These are phyloP conservation scores for Backusella sp. DNA, from an alignment of 192 early-diverging fungal species.

Conservation along the genomic window DNA sequence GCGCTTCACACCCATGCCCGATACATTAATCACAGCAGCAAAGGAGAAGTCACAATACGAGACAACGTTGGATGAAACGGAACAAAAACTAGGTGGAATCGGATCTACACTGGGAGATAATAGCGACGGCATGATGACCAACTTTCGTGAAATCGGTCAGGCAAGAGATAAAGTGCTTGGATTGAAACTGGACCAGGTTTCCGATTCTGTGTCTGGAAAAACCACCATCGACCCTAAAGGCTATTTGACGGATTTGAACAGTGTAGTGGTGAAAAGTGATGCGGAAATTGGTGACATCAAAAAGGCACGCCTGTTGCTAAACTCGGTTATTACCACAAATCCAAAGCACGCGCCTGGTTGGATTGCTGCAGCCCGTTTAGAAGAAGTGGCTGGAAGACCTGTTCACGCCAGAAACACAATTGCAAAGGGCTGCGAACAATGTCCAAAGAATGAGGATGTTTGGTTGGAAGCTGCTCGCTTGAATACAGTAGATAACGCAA, in stretches of 20 bases:
- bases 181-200: constrained; percentile 87
- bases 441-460: constrained; percentile 91
- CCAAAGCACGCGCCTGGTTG: constrained; percentile 97
- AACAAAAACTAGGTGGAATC: constrained; percentile 60
- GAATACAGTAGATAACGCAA: constrained; percentile 81
- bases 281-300: constrained; percentile 89
- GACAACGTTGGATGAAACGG: constrained; percentile 61
- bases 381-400: constrained; percentile 88
- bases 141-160: constrained; percentile 91
- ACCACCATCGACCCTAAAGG: constrained; percentile 94
- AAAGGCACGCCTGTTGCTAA: constrained; percentile 83
- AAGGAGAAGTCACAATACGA: constrained; percentile 52
- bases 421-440: constrained; percentile 90
- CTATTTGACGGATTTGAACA: constrained; percentile 91
- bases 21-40: constrained; percentile 54
- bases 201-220: constrained; percentile 83
- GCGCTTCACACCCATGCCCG: constrained; percentile 61
- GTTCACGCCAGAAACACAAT: constrained; percentile 84
- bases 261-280: constrained; percentile 73
- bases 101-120: constrained; percentile 41
- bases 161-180: constrained; percentile 91
- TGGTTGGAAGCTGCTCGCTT: constrained; percentile 97
- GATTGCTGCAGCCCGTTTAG: constrained; percentile 96
- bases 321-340: constrained; percentile 90
- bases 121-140: constrained; percentile 62